Evolutionary conservation across 305 asterid species (phyloP), one percentile per base, ranked within the genome.

Genomic region (Fraxinus sp.): DNA sequence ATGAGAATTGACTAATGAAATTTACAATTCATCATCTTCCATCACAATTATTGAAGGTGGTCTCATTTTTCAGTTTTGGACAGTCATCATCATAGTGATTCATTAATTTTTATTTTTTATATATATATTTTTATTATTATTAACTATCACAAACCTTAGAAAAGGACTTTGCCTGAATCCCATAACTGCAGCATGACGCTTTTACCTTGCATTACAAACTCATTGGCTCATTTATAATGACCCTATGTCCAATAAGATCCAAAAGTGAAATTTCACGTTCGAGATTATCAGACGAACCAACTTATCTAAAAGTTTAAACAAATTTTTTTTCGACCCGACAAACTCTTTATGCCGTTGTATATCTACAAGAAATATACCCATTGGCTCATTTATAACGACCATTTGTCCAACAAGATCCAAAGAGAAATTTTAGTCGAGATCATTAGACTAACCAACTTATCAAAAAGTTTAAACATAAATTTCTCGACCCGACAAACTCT

Each of bases 141-240:
- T 7, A 22, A 11, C 49, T 32, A 76, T 81, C 20, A 66, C 7
- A 76, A 30, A 68, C 18, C 32, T 5, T 11, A 28, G 73, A 84
- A 76, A 73, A 78, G 39, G 88, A 89, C 86, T 10, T 74, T 88
- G 89, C 90, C 86, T 85, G 88, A 75, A 81, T 78, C 77, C 59
- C 80, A 26, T 41, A 41, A 79, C 62, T 70, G 36, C 7, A 44
- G 20, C 20, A 59, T 9, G n/a, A 59, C 44, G 32, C 75, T 66
- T 16, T 70, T 55, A 62, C 75, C 11, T 3, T 7, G 68, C 75
- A 66, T 62, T 57, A 78, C 2, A n/a, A 46, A 64, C 26, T 74
- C 39, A 85, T 79, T 85, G 78, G 81, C 78, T 55, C 81, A 81
- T 80, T 84, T 20, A 64, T 4, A 30, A 68, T 13, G 39, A 68